Percentiles rank a stretch among this genome's conserved stretches.
phyloP scores from a whole-genome alignment of 306 rosid genomes.

The Medicago lupulina region DNA sequence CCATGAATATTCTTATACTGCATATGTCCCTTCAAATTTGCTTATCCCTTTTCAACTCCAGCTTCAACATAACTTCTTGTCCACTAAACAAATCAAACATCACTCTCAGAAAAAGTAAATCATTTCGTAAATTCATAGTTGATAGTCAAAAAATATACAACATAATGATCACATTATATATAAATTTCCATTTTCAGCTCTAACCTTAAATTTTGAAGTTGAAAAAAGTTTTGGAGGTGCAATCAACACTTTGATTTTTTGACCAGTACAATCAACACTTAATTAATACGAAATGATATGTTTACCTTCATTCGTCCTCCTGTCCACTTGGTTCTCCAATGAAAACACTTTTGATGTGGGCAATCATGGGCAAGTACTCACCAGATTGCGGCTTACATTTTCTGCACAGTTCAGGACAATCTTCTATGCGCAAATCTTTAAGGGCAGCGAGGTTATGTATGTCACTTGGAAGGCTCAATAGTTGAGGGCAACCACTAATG shows the following conservation, averaged over 20 bases:
- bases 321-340: background rate
- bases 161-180: no score
- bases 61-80: background rate
- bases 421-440: no score
- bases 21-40: background rate
- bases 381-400: background rate
- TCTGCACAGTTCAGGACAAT: background rate
- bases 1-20: background rate
- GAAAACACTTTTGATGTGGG: background rate
- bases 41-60: background rate
- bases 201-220: no score
- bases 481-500: background rate
- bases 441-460: conserved; percentile 1
- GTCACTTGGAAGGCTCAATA: background rate
- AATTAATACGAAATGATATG: no score
- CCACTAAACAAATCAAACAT: background rate
- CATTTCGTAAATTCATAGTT: no score
- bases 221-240: background rate
- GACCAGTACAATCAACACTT: no score
- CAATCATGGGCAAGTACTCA: background rate
- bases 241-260: background rate
- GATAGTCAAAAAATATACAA: no score
- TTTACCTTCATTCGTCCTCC: background rate
- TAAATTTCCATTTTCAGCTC: no score
- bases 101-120: background rate